phyloP scores from a whole-genome alignment of 23 red algal genomes.

The Agarophyton chilense region DNA sequence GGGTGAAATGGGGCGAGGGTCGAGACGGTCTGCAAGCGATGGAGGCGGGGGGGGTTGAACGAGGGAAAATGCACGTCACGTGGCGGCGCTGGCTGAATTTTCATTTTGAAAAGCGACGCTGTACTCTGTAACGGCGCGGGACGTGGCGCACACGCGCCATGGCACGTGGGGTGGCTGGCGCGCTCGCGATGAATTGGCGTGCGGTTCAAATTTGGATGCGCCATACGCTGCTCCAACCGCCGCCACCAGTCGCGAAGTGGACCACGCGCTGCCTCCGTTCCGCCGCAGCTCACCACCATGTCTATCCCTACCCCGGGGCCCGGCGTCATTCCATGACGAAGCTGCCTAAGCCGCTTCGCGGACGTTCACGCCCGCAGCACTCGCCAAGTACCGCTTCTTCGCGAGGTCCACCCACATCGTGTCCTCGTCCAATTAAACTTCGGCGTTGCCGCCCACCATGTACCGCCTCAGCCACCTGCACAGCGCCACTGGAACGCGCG shows the following conservation, averaged over 20 bases:
- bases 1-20: neutral
- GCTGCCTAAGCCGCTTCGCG: too few species aligned
- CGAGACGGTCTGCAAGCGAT: neutral
- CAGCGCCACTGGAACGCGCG: conserved; percentile 66
- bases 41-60: neutral
- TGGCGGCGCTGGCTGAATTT: conserved; percentile 12
- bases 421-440: conserved; percentile 14
- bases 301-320: too few species aligned
- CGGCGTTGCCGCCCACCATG: neutral
- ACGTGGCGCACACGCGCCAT: conserved; percentile 6
- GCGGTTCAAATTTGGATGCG: conserved; percentile 1
- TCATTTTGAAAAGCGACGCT: neutral
- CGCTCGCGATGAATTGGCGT: neutral
- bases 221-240: neutral
- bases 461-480: conserved; percentile 40
- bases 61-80: conserved; percentile 7
- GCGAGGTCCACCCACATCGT: conserved; percentile 55
- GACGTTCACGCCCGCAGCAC: too few species aligned
- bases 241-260: too few species aligned
- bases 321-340: too few species aligned
- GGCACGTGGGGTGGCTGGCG: conserved; percentile 3
- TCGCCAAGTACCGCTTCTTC: conserved; percentile 53
- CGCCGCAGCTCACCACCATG: neutral
- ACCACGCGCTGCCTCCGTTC: neutral
- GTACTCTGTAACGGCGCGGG: conserved; percentile 11